These are phyloP conservation scores for Metarhizium guizhouense DNA, from an alignment of 2,329 filamentous ascomycete genomes.

Conservation along the genomic window DNA sequence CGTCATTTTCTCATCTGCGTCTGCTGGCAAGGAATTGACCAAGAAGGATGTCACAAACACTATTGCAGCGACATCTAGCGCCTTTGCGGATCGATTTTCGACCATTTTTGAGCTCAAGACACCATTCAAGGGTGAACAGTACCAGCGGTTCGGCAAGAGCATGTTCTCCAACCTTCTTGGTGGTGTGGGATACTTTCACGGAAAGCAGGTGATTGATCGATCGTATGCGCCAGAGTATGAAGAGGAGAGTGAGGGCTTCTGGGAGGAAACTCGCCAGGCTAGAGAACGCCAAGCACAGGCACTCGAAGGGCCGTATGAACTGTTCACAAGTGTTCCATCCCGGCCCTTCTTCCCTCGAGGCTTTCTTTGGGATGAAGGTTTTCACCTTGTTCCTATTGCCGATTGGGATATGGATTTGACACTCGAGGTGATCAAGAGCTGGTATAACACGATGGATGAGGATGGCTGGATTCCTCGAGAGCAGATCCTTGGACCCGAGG, in stretches of 20 bases:
- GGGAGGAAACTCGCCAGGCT: conserved; percentile 82
- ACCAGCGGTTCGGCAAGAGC: conserved; percentile 72
- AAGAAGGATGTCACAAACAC: conserved; percentile 59
- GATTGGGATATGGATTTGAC: conserved; percentile 93
- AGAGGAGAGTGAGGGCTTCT: conserved; percentile 91
- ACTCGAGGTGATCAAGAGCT: conserved; percentile 82
- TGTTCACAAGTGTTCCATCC: conserved; percentile 88
- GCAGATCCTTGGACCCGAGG: conserved; percentile 86
- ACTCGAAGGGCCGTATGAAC: conserved; percentile 72
- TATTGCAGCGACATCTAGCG: conserved; percentile 55
- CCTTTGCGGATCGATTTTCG: conserved; percentile 68
- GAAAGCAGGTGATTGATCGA: conserved; percentile 78
- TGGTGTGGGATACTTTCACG: conserved; percentile 92
- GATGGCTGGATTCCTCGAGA: conserved; percentile 97
- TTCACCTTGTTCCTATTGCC: conserved; percentile 81
- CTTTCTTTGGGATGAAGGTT: conserved; percentile 97
- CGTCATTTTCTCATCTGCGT: conserved; percentile 76
- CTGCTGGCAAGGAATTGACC: conserved; percentile 45
- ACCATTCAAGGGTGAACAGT: conserved; percentile 67
- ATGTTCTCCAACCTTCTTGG: conserved; percentile 93
- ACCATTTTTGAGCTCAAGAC: conserved; percentile 57
- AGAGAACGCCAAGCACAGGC: conserved; percentile 58
- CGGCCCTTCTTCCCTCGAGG: conserved; percentile 93
- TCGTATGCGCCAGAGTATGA: conserved; percentile 91
- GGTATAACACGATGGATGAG: conserved; percentile 93